phyloP scores from a whole-genome alignment of 345 rosid genomes.

The Tarenaya hassleriana region DNA sequence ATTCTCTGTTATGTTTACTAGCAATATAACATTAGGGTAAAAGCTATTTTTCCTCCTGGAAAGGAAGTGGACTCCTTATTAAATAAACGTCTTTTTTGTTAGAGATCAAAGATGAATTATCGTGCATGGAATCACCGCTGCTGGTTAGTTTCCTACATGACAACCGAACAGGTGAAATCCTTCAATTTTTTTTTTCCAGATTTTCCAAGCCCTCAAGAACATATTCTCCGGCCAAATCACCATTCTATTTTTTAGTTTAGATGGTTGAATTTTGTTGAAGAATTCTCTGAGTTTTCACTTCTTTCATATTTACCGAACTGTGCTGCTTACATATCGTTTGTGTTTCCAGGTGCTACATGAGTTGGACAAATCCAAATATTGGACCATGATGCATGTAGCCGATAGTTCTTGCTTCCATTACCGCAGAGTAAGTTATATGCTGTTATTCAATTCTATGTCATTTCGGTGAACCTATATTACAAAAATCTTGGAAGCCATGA shows the following conservation, averaged over 20 bases:
- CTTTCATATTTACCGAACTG: constrained; percentile 4
- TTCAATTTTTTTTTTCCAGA: constrained; percentile 2
- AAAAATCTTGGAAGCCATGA: constrained; percentile 3
- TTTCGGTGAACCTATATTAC: constrained; percentile 5
- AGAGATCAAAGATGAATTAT: constrained; percentile 95
- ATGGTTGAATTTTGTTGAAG: background rate
- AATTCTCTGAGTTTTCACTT: background rate
- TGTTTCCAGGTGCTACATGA: constrained; percentile 58
- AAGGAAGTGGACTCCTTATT: constrained; percentile 4
- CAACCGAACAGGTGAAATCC: constrained; percentile 52
- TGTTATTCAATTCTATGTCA: background rate
- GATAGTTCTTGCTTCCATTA: constrained; percentile 93
- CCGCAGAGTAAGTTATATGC: constrained; percentile 51
- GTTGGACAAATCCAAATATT: constrained; percentile 54
- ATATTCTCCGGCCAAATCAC: background rate
- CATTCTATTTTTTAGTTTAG: background rate
- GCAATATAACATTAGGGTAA: background rate
- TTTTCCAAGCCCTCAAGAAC: constrained; percentile 4
- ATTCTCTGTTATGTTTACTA: background rate
- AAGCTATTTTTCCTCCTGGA: background rate
- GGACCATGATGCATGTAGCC: constrained; percentile 81
- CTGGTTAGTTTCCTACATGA: constrained; percentile 88
- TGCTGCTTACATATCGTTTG: constrained; percentile 5
- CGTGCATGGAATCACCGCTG: constrained; percentile 99
- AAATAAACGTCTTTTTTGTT: constrained; percentile 20